A percentile compares a stretch with the other conserved stretches of the same genome.
Conservation (phyloP, 2,329 filamentous ascomycete species). For the Beauveria bassiana region DNA sequence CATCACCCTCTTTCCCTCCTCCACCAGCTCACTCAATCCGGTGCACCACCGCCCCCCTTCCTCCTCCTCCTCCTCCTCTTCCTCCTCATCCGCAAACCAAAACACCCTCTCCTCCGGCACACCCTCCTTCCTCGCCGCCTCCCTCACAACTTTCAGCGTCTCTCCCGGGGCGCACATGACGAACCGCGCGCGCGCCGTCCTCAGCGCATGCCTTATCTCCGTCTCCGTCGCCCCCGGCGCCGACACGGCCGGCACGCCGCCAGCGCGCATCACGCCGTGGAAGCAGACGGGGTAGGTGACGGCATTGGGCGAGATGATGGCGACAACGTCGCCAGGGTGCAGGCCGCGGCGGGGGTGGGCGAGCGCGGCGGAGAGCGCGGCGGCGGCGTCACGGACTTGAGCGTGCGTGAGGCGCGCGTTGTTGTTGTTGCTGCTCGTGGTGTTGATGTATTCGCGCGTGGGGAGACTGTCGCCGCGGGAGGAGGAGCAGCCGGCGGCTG, state of each 20-base stretch:
- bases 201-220: constrained; percentile 6
- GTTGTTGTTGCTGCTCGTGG: background rate
- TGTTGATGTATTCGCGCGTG: constrained; percentile 5
- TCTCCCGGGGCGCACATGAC: background rate
- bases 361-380: constrained; percentile 2
- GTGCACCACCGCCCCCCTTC: background rate
- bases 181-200: background rate
- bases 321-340: background rate
- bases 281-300: background rate
- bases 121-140: background rate
- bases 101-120: background rate
- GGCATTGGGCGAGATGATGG: constrained; percentile 3
- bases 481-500: background rate
- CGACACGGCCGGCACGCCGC: constrained; percentile 4
- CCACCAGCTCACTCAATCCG: background rate
- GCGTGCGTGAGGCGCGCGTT: background rate
- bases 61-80: background rate
- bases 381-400: constrained; percentile 1
- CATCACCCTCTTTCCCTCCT: background rate
- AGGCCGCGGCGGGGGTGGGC: background rate
- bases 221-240: background rate
- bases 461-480: background rate
- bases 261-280: constrained; percentile 7
- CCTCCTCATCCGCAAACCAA: background rate
- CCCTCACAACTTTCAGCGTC: background rate